Evolutionary conservation across 2,329 filamentous ascomycete species (phyloP).

Genomic region (Septoria linicola): DNA sequence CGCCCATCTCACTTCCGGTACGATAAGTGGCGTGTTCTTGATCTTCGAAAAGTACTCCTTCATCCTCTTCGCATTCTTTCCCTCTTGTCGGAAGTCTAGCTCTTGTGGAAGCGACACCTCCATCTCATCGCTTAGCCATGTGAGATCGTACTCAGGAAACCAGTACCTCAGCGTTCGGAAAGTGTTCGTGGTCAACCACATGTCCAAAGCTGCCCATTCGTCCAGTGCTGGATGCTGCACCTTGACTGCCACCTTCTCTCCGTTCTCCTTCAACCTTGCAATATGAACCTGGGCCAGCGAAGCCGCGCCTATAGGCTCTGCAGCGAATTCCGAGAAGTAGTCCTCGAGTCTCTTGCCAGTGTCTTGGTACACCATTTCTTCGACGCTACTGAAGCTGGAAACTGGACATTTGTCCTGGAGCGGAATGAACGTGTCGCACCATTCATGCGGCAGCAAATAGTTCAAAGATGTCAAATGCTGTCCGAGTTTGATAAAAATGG

Average conservation of each 20-base stretch:
- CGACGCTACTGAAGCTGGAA: constrained; percentile 81
- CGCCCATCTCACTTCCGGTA: constrained; percentile 87
- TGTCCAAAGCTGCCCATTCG: constrained; percentile 85
- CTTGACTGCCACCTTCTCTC: constrained; percentile 90
- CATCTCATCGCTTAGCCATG: constrained; percentile 94
- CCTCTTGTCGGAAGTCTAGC: constrained; percentile 84
- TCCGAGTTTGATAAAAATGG: constrained; percentile 96
- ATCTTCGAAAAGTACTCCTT: constrained; percentile 76
- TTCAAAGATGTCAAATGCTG: constrained; percentile 97
- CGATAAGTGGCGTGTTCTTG: constrained; percentile 74
- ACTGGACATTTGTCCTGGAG: constrained; percentile 94
- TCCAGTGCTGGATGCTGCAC: constrained; percentile 89
- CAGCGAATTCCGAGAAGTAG: constrained; percentile 81
- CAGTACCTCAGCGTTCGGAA: constrained; percentile 87
- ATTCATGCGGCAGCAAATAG: constrained; percentile 85
- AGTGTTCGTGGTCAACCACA: constrained; percentile 81
- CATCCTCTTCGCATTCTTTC: constrained; percentile 75
- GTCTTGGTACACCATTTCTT: constrained; percentile 80
- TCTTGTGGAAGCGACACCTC: constrained; percentile 86
- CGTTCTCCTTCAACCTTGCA: constrained; percentile 76
- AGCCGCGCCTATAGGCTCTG: constrained; percentile 81
- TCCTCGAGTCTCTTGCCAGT: constrained; percentile 76
- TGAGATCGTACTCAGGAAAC: constrained; percentile 96
- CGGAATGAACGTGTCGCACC: constrained; percentile 93
- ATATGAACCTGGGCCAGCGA: constrained; percentile 93